phyloP scores from a whole-genome alignment of 2,329 filamentous ascomycete species.

The Cladosporium sp. region DNA sequence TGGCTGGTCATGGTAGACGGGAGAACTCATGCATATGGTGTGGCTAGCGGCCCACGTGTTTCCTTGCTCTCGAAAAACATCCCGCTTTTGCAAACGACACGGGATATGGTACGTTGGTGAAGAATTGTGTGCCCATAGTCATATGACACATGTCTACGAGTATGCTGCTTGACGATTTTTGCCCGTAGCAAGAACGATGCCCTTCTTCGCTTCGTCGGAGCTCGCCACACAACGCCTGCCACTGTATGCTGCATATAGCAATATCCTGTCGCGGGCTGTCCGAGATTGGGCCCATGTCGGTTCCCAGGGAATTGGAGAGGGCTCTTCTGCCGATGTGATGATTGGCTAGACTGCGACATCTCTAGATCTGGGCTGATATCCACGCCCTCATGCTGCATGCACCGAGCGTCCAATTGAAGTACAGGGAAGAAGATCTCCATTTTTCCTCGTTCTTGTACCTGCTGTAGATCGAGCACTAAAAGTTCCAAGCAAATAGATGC shows the following conservation, averaged over 20 bases:
- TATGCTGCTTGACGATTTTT: no score
- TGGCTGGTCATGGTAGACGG: no score
- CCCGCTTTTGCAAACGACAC: no score
- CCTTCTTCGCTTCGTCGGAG: neutral
- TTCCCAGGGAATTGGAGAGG: neutral
- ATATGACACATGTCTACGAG: no score
- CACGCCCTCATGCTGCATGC: neutral
- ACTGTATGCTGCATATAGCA: neutral
- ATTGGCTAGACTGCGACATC: neutral
- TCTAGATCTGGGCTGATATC: neutral
- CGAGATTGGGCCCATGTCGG: neutral
- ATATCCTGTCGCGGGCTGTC: neutral
- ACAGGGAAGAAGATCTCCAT: neutral
- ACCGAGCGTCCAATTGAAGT: neutral
- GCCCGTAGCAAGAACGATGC: neutral
- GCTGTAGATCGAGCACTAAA: conserved; percentile 1
- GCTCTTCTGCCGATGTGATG: neutral
- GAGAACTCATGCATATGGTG: no score
- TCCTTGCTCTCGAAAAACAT: no score
- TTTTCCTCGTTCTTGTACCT: neutral
- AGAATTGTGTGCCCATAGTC: no score
- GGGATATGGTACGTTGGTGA: no score
- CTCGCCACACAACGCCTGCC: neutral
- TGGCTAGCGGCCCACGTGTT: no score
- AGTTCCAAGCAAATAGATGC: neutral